Percentiles rank a stretch among this genome's conserved stretches.
These are phyloP conservation scores for Wickerhamiella sergipiensis DNA, from an alignment of 805 yeast species.

Conservation along the genomic window DNA sequence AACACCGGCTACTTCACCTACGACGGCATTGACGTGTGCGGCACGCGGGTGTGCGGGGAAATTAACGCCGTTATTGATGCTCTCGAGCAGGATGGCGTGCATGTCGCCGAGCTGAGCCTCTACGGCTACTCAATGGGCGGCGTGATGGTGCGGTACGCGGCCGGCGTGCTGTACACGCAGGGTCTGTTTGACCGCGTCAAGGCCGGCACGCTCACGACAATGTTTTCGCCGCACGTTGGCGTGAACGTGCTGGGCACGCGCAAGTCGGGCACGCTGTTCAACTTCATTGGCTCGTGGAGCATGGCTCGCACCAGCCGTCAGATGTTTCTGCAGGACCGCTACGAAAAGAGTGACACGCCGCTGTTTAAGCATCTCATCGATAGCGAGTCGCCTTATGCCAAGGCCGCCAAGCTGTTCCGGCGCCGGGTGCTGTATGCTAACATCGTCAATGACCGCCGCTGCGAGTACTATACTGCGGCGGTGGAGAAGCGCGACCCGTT, in stretches of 20 bases:
- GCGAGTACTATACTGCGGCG: conserved; percentile 74
- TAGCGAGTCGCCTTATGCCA: conserved; percentile 43
- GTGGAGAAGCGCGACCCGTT: conserved; percentile 31
- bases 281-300: conserved; percentile 46
- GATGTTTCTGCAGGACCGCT: conserved; percentile 36
- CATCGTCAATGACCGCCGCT: conserved; percentile 63
- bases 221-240: conserved; percentile 63
- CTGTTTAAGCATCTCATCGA: conserved; percentile 54
- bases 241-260: conserved; percentile 42
- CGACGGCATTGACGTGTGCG: conserved; percentile 81
- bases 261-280: conserved; percentile 40
- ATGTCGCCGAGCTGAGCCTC: conserved; percentile 56
- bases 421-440: conserved; percentile 55
- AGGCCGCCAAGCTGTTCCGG: conserved; percentile 41
- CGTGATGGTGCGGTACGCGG: conserved; percentile 60
- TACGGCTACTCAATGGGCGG: conserved; percentile 91
- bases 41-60: conserved; percentile 59
- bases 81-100: conserved; percentile 12
- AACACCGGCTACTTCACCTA: conserved; percentile 66
- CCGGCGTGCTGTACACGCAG: conserved; percentile 51
- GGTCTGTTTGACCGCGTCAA: conserved; percentile 38
- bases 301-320: conserved; percentile 65
- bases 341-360: conserved; percentile 28
- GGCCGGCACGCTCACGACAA: conserved; percentile 47
- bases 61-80: conserved; percentile 31